Conservation (phyloP, 2,329 filamentous ascomycete genomes). For the Aphanoascus verrucosus region DNA sequence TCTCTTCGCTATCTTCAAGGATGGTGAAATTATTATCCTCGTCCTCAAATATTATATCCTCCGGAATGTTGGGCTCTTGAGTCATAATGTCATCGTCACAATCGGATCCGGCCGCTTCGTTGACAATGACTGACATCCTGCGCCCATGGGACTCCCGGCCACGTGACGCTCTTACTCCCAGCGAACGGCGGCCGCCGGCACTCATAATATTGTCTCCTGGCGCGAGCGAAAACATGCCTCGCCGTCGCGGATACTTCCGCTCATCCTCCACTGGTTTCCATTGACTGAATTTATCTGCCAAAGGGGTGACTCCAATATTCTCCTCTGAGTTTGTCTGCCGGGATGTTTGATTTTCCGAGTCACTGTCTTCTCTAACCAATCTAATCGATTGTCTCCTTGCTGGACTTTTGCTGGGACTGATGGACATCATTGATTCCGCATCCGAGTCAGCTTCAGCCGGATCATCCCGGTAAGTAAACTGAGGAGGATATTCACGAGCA, state of each 20-base stretch:
- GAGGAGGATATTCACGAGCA: constrained; percentile 7
- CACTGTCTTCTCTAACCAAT: background rate
- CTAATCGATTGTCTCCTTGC: constrained; percentile 7
- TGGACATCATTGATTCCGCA: constrained; percentile 20
- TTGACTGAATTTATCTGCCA: constrained; percentile 50
- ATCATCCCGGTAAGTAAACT: constrained; percentile 18
- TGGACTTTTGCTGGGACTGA: constrained; percentile 11
- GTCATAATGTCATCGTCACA: constrained; percentile 24
- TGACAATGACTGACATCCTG: background rate
- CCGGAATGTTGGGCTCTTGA: background rate
- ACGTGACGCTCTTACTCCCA: constrained; percentile 13
- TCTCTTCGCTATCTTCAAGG: constrained; percentile 10
- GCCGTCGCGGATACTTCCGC: constrained; percentile 22
- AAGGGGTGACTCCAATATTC: constrained; percentile 50
- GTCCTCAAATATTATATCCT: background rate
- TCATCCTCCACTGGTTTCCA: constrained; percentile 55
- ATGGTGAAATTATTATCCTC: constrained; percentile 11
- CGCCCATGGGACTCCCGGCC: background rate
- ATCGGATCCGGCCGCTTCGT: constrained; percentile 26
- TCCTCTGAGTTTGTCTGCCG: constrained; percentile 6
- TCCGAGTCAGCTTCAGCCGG: constrained; percentile 22
- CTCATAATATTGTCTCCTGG: background rate
- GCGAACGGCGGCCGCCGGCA: background rate
- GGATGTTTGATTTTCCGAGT: constrained; percentile 15
- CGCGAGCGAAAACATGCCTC: constrained; percentile 23